Evolutionary conservation across 371 early-diverging fungal genomes (phyloP).

Genomic region (Syncephalastrum racemosum): DNA sequence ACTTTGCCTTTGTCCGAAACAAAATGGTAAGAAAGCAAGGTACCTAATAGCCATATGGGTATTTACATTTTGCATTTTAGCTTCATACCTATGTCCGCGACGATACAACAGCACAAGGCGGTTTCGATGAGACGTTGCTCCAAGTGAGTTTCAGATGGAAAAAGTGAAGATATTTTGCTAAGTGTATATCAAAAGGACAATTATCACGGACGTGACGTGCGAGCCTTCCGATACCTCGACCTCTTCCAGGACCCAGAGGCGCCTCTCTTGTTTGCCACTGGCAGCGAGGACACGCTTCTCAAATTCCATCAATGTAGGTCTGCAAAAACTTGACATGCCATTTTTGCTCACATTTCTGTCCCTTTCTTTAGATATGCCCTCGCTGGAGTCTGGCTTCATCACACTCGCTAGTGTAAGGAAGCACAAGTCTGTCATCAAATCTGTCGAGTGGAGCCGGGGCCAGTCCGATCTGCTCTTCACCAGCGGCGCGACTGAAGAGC

Average conservation of each 20-base stretch:
- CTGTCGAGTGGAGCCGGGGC: slow-evolving; percentile 36
- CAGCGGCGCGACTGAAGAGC: slow-evolving; percentile 54
- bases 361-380: slow-evolving; percentile 25
- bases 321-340: not conserved
- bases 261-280: slow-evolving; percentile 45
- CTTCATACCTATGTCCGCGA: slow-evolving; percentile 51
- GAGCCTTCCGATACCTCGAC: slow-evolving; percentile 41
- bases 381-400: slow-evolving; percentile 17
- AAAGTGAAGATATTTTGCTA: not conserved
- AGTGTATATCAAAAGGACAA: slow-evolving; percentile 21
- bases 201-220: slow-evolving; percentile 62
- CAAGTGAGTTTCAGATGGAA: slow-evolving; percentile 19
- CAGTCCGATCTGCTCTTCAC: slow-evolving; percentile 43
- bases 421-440: slow-evolving; percentile 53
- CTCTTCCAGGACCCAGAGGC: slow-evolving; percentile 31
- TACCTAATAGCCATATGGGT: not conserved
- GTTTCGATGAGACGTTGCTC: slow-evolving; percentile 51
- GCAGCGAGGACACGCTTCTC: slow-evolving; percentile 53
- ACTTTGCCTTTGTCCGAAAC: slow-evolving; percentile 56
- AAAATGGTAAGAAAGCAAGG: slow-evolving; percentile 31
- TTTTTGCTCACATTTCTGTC: not conserved
- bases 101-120: slow-evolving; percentile 35
- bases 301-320: slow-evolving; percentile 44
- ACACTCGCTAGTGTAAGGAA: slow-evolving; percentile 45
- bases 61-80: slow-evolving; percentile 12